phyloP scores from a whole-genome alignment of 192 early-diverging fungal genomes.

The Rhizoclosmatium globosum region DNA sequence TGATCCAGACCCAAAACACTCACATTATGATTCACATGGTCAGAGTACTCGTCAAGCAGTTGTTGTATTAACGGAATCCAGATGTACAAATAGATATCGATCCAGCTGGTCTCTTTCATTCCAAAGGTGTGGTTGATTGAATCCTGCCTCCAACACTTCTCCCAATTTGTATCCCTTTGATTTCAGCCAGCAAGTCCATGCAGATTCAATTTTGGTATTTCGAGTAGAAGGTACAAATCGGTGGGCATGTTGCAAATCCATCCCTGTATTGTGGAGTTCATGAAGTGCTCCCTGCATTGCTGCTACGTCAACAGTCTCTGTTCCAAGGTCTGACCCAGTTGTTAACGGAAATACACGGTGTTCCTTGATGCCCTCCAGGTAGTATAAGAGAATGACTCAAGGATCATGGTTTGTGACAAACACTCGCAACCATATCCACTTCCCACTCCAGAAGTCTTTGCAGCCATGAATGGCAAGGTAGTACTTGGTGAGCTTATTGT shows the following conservation, averaged over 20 bases:
- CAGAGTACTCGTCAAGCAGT: background rate
- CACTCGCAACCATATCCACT: slow-evolving; percentile 6
- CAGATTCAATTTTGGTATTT: slow-evolving; percentile 8
- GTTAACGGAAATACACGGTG: slow-evolving; percentile 1
- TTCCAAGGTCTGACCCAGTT: slow-evolving; percentile 1
- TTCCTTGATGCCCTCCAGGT: background rate
- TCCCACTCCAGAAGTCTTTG: slow-evolving; percentile 11
- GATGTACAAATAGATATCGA: background rate
- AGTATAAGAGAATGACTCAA: background rate
- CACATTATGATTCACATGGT: slow-evolving; percentile 12
- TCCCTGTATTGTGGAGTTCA: background rate
- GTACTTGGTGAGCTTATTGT: slow-evolving; percentile 3
- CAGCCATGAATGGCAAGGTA: slow-evolving; percentile 11
- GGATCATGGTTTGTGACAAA: background rate
- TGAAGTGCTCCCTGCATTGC: slow-evolving; percentile 3
- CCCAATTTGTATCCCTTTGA: background rate
- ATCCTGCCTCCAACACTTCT: slow-evolving; percentile 1
- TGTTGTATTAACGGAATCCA: slow-evolving; percentile 2
- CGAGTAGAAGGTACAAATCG: background rate
- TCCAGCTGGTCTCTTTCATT: background rate
- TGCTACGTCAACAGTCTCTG: slow-evolving; percentile 17
- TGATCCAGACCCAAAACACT: background rate
- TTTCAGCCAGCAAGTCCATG: background rate
- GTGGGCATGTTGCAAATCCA: background rate
- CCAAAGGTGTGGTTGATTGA: background rate